These are phyloP conservation scores for Paracorniculantispora psalliotae DNA, from an alignment of 2,329 filamentous ascomycete species.

Conservation along the genomic window DNA sequence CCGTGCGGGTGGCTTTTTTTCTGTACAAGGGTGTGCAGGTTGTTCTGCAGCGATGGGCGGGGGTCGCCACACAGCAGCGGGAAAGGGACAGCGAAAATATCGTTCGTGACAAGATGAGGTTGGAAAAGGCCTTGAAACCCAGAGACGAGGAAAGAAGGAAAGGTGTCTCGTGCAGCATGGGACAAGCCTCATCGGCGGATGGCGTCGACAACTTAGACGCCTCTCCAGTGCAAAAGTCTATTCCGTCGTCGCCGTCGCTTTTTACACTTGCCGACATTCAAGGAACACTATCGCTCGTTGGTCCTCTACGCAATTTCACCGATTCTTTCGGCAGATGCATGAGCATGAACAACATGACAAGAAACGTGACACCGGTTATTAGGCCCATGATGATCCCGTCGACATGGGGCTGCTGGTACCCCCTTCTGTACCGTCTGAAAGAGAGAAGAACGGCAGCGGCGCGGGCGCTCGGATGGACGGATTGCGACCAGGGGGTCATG, in stretches of 20 bases:
- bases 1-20: slow-evolving; percentile 6
- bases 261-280: not conserved
- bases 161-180: not conserved
- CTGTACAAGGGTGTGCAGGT: not conserved
- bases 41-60: not conserved
- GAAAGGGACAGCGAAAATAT: not conserved
- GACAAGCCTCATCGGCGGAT: not conserved
- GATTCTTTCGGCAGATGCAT: not conserved
- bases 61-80: not conserved
- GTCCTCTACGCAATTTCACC: not conserved
- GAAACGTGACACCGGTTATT: not conserved
- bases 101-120: not conserved
- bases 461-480: not conserved
- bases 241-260: not conserved
- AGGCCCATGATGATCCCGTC: not conserved
- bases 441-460: not conserved
- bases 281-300: no score
- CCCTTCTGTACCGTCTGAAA: not conserved
- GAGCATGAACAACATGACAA: not conserved
- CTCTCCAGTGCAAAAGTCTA: not conserved
- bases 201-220: not conserved
- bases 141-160: not conserved
- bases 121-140: not conserved
- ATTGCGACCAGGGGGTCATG: not conserved
- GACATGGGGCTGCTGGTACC: not conserved